Evolutionary conservation across 2,329 filamentous ascomycete species (phyloP).

Genomic region (Colletotrichum australisinense): DNA sequence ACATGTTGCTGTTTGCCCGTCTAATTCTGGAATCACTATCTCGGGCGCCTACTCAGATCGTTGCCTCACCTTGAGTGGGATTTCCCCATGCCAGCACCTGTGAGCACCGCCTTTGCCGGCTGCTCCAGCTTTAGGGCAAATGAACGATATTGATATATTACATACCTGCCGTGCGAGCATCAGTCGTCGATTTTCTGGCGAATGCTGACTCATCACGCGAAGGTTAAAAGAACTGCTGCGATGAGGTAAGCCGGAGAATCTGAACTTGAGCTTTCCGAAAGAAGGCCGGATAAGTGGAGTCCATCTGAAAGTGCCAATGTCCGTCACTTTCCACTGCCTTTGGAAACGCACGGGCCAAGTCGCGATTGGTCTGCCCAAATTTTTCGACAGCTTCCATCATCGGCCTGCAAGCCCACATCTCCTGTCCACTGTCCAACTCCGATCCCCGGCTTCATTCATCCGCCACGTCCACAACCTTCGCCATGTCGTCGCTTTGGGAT

Average conservation of each 20-base stretch:
- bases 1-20: neutral
- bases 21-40: neutral
- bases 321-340: slow-evolving; percentile 19
- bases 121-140: neutral
- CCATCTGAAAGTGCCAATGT: slow-evolving; percentile 9
- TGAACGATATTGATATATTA: neutral
- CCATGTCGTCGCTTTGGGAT: slow-evolving; percentile 71
- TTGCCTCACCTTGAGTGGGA: neutral
- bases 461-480: slow-evolving; percentile 36
- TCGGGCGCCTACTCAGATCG: neutral
- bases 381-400: slow-evolving; percentile 37
- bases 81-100: too few species aligned
- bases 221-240: slow-evolving; percentile 1
- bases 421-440: slow-evolving; percentile 19
- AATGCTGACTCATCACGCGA: slow-evolving; percentile 1
- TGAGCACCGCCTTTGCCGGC: neutral
- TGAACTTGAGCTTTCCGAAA: slow-evolving; percentile 7
- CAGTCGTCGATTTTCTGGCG: too few species aligned
- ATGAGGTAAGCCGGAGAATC: slow-evolving; percentile 23
- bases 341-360: slow-evolving; percentile 35
- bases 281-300: slow-evolving; percentile 24
- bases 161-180: neutral
- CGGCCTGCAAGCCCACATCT: slow-evolving; percentile 28
- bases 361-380: slow-evolving; percentile 37
- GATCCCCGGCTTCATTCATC: slow-evolving; percentile 28